Base-by-base conservation (phyloP, 305 asterid species). In the Fraxinus greggii region DNA sequence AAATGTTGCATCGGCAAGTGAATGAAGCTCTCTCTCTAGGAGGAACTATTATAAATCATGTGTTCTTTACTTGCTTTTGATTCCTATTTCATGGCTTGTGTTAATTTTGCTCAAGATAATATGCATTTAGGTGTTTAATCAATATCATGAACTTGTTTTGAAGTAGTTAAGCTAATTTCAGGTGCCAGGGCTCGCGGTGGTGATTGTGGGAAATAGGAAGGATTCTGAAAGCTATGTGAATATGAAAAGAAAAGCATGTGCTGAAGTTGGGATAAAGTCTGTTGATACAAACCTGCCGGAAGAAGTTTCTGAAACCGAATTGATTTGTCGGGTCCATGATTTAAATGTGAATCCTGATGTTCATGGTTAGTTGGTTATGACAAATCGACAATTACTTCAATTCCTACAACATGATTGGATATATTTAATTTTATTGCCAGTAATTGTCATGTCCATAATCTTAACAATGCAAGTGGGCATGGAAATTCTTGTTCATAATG, bases 121-220 rank as follows among this genome's bases (percentile, higher is more conserved):
- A 63, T 26, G 33, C 8, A 0, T 26, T 63, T 63, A 63, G 19
- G 33, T 23, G 72, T 63, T 63, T 63, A 63, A 63, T 63, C 31
- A 26, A 23, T 63, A 63, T 10, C 17, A 4, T 10, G 32, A 23
- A 24, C 32, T 56, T 32, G 61, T 76, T 59, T 10, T 76, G 13
- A 79, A 35, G 35, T 21, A 13, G 72, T 75, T 75, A 78, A 45
- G 81, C 40, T 88, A 82, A 82, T 82, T 84, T 86, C 89, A 95
- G 99, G 98, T 92, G 40, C 98, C 98, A 0, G 98, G 99, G 59
- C 89, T 95, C 80, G 99, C 99, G 0, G 99, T 95, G 70, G 97
- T 95, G 76, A 94, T 95, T 72, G 99, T 95, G 72, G 98, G 99
- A 59, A 72, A 86, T 21, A 92, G 97, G 86, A 95, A 94, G 87